Evolutionary conservation across 2,329 filamentous ascomycete genomes (phyloP).

Genomic region (Fusarium nurragi): DNA sequence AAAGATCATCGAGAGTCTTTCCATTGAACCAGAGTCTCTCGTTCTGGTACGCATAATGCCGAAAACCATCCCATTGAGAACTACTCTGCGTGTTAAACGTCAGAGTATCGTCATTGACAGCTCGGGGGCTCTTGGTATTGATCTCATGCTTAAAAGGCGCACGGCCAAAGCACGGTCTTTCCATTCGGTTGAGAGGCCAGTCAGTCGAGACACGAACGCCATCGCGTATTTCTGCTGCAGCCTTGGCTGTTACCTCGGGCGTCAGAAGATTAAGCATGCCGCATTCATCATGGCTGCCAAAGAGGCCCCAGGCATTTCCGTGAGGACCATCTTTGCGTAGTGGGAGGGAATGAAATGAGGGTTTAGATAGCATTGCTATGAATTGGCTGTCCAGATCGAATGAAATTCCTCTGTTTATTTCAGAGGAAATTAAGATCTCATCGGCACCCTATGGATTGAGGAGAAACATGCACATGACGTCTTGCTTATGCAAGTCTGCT

Average conservation of each 20-base stretch:
- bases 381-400: no score
- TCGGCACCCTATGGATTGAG: no score
- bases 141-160: slow-evolving; percentile 44
- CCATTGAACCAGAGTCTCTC: slow-evolving; percentile 49
- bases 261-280: slow-evolving; percentile 66
- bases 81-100: slow-evolving; percentile 52
- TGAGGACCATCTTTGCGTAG: slow-evolving; percentile 59
- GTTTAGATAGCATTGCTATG: slow-evolving; percentile 18
- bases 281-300: slow-evolving; percentile 60
- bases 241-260: slow-evolving; percentile 35
- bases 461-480: no score
- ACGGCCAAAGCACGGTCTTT: slow-evolving; percentile 48
- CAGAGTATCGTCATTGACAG: slow-evolving; percentile 49
- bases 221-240: slow-evolving; percentile 45
- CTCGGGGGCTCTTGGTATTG: slow-evolving; percentile 41
- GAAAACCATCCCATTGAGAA: slow-evolving; percentile 53
- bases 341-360: slow-evolving; percentile 57
- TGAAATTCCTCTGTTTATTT: no score
- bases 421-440: no score
- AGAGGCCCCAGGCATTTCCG: slow-evolving; percentile 67
- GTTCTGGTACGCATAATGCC: slow-evolving; percentile 52
- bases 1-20: slow-evolving; percentile 55
- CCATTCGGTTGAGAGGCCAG: slow-evolving; percentile 48
- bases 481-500: no score
- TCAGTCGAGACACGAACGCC: slow-evolving; percentile 48